These are phyloP conservation scores for Spergularia bocconei DNA, from an alignment of 148 eudicot species.

Conservation along the genomic window DNA sequence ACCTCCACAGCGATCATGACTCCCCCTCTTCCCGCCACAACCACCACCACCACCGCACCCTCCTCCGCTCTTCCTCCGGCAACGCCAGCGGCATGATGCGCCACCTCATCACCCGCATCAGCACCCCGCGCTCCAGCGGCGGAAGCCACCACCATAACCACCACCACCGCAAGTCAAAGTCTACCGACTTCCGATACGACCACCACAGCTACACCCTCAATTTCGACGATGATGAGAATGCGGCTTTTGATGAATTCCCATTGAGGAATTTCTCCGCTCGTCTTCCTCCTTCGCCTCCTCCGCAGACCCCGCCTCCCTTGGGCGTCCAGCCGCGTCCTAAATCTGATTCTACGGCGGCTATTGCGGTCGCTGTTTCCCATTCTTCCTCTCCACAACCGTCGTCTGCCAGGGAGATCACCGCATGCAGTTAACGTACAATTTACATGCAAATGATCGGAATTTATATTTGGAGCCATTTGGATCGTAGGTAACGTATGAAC, in stretches of 20 bases:
- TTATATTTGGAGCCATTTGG: too few relatives aligned
- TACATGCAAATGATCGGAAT: too few relatives aligned
- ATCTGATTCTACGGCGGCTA: neutral
- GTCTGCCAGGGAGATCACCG: conserved; percentile 22
- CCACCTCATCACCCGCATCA: conserved; percentile 37
- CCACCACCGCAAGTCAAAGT: conserved; percentile 25
- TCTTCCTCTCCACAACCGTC: neutral
- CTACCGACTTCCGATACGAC: conserved; percentile 50
- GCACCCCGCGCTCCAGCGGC: conserved; percentile 17
- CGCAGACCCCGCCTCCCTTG: neutral
- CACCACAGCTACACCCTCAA: conserved; percentile 44
- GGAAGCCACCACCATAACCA: neutral
- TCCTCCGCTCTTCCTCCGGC: conserved; percentile 13
- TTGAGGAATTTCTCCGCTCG: conserved; percentile 35
- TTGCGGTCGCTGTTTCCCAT: neutral
- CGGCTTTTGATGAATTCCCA: conserved; percentile 21
- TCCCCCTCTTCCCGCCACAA: conserved; percentile 1
- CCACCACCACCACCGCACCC: conserved; percentile 6
- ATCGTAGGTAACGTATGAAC: too few relatives aligned
- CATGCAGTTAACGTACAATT: conserved; percentile 12
- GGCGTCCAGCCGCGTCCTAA: neutral
- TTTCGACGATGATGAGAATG: conserved; percentile 29
- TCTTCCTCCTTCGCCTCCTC: conserved; percentile 27
- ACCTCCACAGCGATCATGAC: neutral
- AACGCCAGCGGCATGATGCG: conserved; percentile 27